Evolutionary conservation across 371 early-diverging fungal species (phyloP), one percentile per base, ranked within the genome.

Genomic region (Dentiscutata heterogama): DNA sequence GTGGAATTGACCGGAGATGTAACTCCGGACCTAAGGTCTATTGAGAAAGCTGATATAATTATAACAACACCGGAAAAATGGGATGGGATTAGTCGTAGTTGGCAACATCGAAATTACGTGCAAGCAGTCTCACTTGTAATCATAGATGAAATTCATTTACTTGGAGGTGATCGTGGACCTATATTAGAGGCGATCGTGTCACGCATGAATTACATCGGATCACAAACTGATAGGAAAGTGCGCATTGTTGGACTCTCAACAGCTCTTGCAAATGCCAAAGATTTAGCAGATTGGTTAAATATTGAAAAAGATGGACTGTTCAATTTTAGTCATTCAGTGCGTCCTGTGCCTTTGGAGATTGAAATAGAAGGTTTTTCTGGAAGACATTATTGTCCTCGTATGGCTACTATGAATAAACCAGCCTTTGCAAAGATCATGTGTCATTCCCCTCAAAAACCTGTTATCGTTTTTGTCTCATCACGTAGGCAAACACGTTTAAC

Each of bases 51-150:
- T 8, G 96, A 98, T 85, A 95, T 99, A 54, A 96, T 99, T 79
- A 93, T 99, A 76, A 99, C 99, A 0, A 99, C 95, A 18, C 98
- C 97, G 1, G 99, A 99, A 84, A 99, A 99, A 84, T 99, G 99
- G 97, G 99, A 99, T 88, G 97, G 98, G 80, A 94, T 98, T 84
- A 96, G 96, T 86, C 95, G 97, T 78, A 92, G 92, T 56, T 97
- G 96, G 99, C 92, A 97, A 83, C 92, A 89, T 31, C 90, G 97
- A 78, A 91, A 89, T 27, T 97, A 96, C 87, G 97, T 97, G 5
- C 92, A 91, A 54, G 83, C 91, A 67, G 94, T 98, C 77, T 92
- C 95, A 16, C 90, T 95, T 61, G 95, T 99, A 7, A 96, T 99
- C 53, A 96, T 99, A 83, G 99, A 99, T 88, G 99, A 99, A 90